Evolutionary conservation across 164 flowering plant species (phyloP), one percentile per base, ranked within the genome.

Genomic region (Vitis labrusca): DNA sequence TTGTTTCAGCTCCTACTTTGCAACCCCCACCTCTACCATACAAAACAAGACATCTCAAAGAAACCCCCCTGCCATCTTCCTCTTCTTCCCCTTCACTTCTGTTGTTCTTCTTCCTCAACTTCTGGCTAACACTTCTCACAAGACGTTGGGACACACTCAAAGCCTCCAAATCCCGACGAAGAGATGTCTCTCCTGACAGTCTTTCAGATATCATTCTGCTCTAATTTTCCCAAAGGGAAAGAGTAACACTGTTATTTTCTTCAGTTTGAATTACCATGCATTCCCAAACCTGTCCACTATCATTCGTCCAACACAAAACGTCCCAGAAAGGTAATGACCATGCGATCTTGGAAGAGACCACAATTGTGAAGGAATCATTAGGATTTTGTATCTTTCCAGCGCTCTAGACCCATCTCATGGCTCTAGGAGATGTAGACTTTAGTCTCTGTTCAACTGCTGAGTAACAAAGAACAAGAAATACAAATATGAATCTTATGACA

Each of bases 21-120:
- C 99, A 95, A 27, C 97, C 99, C 17, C 97, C 99, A 49, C 90
- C 93, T 69, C 85, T 79, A 11, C 88, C 86, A 74, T 86, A 89
- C 52, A 95, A 65, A 59, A 86, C 77, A 53, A 91, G 97, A 78
- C 99, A 93, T 59, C 84, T 80, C 68, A 85, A 51, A 27, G 89
- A 87, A 57, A 85, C 64, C 64, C 88, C 85, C 69, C 74, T 73
- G 5, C 63, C 75, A 23, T 73, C 76, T 16, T 74, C 90, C 68
- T 88, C 94, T 68, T 87, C 94, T 50, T 83, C 89, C 19, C 48
- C 77, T 54, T 77, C 87, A 70, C 67, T 71, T 77, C 76, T 79
- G 14, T 61, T 71, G 53, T 69, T 76, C 74, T 81, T 91, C 83
- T 79, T 94, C 76, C 79, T 85, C 72, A 84, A 73, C 68, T 82